Evolutionary conservation across 129 eudicot genomes (phyloP), one percentile per base, ranked within the genome.

Genomic region (Gnaphalium uliginosum): DNA sequence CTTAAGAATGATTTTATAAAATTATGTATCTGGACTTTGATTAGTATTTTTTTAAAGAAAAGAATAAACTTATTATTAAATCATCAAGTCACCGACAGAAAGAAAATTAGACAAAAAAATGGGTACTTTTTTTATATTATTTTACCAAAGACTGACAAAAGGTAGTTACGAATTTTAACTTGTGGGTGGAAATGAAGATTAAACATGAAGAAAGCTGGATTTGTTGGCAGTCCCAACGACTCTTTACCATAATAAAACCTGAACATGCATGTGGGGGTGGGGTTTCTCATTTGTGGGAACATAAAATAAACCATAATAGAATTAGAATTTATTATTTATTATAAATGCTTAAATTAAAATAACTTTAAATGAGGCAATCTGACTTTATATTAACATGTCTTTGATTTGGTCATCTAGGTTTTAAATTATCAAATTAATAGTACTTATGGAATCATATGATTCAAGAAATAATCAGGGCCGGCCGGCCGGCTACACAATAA

Each of bases 241-340:
- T 63, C 73, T 63, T 72, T 64, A 64, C 69, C 66, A 26, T 64
- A 15, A 18, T 18, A 62, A 62, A 62, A 54, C 73, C 82, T 78
- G 77, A 79, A 51, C 73, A 51, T 71, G 73, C 82, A 79, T 79
- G 82, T 79, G 78, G 81, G 78, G 82, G 69, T 63, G 69, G 69
- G 69, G n/a, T n/a, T n/a, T 77, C 18, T 18, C 6, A 10, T 56
- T 19, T 30, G 67, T 25, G 35, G 19, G 8, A 30, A 64, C 19
- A 23, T 25, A 61, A 61, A 61, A 23, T 15, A 25, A 39, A 9
- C 48, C 48, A 39, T 39, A 0, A 5, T 35, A 5, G 2, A 29
- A 29, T 3, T 2, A 7, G 8, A 35, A 35, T 35, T 35, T n/a
- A n/a, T n/a, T n/a, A 2, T 43, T 13, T 5, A 43, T 43, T 43